Evolutionary conservation across 345 rosid genomes (phyloP), one percentile per base, ranked within the genome.

Genomic region (Lagerstroemia speciosa): DNA sequence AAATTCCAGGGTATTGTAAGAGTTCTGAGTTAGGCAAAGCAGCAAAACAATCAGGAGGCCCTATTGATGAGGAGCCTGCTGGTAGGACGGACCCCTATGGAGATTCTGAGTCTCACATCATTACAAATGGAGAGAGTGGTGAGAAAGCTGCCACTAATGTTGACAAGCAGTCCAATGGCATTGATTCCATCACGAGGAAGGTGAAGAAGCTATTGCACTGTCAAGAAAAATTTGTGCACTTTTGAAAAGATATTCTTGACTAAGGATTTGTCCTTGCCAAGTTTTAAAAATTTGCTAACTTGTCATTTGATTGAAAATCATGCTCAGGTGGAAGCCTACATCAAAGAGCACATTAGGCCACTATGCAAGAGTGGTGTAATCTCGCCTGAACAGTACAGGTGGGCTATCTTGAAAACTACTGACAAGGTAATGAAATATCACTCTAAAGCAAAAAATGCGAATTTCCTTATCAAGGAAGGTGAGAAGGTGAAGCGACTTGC

Each of bases 401-500:
- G 98, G 98, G 86, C 97, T 31, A 96, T 89, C 72, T 78, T 89
- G 19, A 91, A 92, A 83, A 81, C 97, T 43, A 76, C 87, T 0
- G 97, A 91, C 53, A 94, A 94, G 75, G 96, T 94, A 45, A 91
- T 89, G 99, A 94, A 84, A 78, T 90, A 86, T 79, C 99, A 94
- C 81, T 64, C 69, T 69, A 85, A 87, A 70, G 90, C 95, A 36
- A 91, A 89, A 77, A 91, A 80, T 71, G 98, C 99, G 17, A 89
- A 78, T 71, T 91, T 94, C 78, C 83, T 92, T 64, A 86, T 94
- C 68, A 92, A 88, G 86, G 99, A 92, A 84, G 99, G 93, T 34
- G 99, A 92, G 78, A 92, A 90, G 81, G 97, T 92, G 72, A 94
- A 92, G 86, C 92, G 87, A 78, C 97, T 92, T 6, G 96, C 99